phyloP scores from a whole-genome alignment of 345 rosid species.

The Hibiscus trionum region DNA sequence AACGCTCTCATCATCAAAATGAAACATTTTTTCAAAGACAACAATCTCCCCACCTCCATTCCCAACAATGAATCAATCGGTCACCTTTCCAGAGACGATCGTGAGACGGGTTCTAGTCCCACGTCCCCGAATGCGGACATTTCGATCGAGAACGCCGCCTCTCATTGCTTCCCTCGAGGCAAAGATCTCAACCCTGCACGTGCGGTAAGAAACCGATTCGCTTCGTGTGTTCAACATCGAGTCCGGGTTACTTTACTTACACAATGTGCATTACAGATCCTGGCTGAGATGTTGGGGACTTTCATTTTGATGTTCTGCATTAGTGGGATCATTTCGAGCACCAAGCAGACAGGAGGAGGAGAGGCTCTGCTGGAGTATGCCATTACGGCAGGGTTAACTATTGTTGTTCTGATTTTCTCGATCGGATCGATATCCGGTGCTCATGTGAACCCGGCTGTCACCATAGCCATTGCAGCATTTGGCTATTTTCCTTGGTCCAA shows the following conservation, averaged over 20 bases:
- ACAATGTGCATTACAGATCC: constrained; percentile 31
- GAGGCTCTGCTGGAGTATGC: constrained; percentile 71
- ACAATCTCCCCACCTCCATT: constrained; percentile 19
- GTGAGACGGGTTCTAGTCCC: constrained; percentile 30
- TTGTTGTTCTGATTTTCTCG: constrained; percentile 49
- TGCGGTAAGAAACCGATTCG: constrained; percentile 28
- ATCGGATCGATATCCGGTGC: constrained; percentile 82
- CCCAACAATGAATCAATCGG: constrained; percentile 10
- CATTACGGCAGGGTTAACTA: constrained; percentile 58
- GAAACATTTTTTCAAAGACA: constrained; percentile 19
- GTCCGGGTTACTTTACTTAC: too few species aligned
- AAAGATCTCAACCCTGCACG: constrained; percentile 47
- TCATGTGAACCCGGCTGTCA: constrained; percentile 81
- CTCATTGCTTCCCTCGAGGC: constrained; percentile 18
- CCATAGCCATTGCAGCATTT: constrained; percentile 62
- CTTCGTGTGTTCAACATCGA: neutral
- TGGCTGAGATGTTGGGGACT: constrained; percentile 76
- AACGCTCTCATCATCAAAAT: constrained; percentile 12
- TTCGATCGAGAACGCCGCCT: constrained; percentile 9
- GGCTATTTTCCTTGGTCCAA: constrained; percentile 70
- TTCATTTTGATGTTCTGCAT: constrained; percentile 68
- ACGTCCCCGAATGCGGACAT: constrained; percentile 19
- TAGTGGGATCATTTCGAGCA: constrained; percentile 60
- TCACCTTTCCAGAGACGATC: constrained; percentile 25
- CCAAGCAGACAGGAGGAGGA: constrained; percentile 40